Conservation (phyloP, 148 eudicot species). For the Dianthus caryophyllus region DNA sequence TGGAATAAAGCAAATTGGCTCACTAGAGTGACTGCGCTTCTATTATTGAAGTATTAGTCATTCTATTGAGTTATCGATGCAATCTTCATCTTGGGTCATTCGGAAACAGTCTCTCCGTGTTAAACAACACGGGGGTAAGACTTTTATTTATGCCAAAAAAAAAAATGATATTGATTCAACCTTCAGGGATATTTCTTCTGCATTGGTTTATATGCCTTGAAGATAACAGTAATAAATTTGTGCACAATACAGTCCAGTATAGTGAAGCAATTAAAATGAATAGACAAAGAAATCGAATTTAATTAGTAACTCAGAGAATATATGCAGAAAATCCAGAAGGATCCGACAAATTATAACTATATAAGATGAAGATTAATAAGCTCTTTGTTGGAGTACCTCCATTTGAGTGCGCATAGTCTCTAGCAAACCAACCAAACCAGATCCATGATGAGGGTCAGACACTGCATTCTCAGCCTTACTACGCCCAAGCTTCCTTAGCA, state of each 20-base stretch:
- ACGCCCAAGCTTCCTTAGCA: slow-evolving; percentile 89
- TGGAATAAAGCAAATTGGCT: no score
- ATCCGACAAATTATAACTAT: slow-evolving; percentile 2
- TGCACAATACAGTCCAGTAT: not conserved
- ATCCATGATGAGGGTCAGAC: slow-evolving; percentile 51
- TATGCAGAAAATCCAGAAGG: slow-evolving; percentile 1
- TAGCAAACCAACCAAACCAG: slow-evolving; percentile 84
- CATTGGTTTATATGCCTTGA: slow-evolving; percentile 2
- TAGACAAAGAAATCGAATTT: not conserved
- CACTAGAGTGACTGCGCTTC: no score
- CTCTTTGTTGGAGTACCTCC: slow-evolving; percentile 58
- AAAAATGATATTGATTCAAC: no score
- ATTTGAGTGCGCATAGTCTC: slow-evolving; percentile 97
- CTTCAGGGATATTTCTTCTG: slow-evolving; percentile 1
- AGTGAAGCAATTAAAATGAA: slow-evolving; percentile 4
- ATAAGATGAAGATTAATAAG: slow-evolving; percentile 14
- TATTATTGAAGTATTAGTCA: no score
- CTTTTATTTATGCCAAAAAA: no score
- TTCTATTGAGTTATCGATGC: no score
- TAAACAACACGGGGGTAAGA: no score
- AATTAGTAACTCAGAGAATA: not conserved
- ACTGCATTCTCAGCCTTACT: slow-evolving; percentile 57
- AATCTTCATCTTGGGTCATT: no score
- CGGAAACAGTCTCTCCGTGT: no score
- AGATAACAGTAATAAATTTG: slow-evolving; percentile 7